A percentile compares a stretch with the other conserved stretches of the same genome.
Conservation (phyloP, 805 yeast species). For the Starmerella roubikii region DNA sequence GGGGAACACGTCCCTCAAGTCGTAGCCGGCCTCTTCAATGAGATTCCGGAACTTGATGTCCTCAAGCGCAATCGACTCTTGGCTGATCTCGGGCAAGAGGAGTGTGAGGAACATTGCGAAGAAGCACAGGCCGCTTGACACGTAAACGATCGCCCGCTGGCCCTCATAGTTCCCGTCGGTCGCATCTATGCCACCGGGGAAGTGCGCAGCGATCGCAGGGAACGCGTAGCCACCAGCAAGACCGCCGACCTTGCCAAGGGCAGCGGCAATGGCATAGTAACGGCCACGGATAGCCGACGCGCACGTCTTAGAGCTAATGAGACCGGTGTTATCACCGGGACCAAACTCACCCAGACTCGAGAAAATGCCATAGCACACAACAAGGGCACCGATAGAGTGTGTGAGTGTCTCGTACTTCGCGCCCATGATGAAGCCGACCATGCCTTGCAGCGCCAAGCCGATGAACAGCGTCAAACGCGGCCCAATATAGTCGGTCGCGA, state of each 20-base stretch:
- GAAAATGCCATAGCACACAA: conserved; percentile 79
- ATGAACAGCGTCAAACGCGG: conserved; percentile 63
- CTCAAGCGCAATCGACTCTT: conserved; percentile 66
- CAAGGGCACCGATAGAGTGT: conserved; percentile 59
- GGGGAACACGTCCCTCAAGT: too few species aligned
- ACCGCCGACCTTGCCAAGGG: conserved; percentile 84
- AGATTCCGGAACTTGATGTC: conserved; percentile 55
- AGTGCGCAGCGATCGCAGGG: conserved; percentile 58
- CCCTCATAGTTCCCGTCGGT: too few species aligned
- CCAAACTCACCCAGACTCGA: conserved; percentile 84
- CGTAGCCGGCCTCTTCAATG: conserved; percentile 56
- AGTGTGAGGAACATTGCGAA: conserved; percentile 57
- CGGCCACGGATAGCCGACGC: conserved; percentile 84
- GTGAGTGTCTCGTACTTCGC: conserved; percentile 45
- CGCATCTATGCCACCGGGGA: conserved; percentile 36
- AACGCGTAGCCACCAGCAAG: conserved; percentile 81
- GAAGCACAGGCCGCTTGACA: conserved; percentile 63
- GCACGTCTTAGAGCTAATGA: conserved; percentile 71
- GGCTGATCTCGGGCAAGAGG: conserved; percentile 72
- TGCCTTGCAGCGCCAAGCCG: conserved; percentile 63
- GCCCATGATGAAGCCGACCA: conserved; percentile 75
- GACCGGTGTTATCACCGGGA: conserved; percentile 85
- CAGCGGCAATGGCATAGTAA: conserved; percentile 84
- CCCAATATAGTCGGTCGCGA: conserved; percentile 75
- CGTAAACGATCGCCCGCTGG: conserved; percentile 65